These are phyloP conservation scores for Bipolaris gigantea DNA, from an alignment of 2,329 filamentous ascomycete genomes.

Conservation along the genomic window DNA sequence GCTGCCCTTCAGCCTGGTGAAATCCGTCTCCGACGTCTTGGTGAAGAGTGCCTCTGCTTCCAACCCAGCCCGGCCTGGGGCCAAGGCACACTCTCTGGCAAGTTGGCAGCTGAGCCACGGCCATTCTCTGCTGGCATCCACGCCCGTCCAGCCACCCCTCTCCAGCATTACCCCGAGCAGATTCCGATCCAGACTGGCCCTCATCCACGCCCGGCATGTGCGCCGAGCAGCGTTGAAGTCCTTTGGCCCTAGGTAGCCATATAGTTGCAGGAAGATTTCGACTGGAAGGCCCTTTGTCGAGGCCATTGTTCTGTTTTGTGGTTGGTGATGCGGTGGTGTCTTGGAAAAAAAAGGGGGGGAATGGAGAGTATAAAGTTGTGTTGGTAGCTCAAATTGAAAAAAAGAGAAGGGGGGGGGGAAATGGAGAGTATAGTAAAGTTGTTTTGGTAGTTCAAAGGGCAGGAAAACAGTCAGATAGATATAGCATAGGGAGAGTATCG, in stretches of 20 bases:
- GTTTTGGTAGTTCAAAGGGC: too few species aligned
- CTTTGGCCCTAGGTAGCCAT: constrained; percentile 48
- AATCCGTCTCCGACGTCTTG: constrained; percentile 37
- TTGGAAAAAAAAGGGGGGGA: too few species aligned
- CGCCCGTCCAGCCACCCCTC: constrained; percentile 55
- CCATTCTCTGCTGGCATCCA: constrained; percentile 28
- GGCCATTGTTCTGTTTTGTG: too few species aligned
- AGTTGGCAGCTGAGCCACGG: constrained; percentile 52
- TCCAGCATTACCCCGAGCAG: constrained; percentile 59
- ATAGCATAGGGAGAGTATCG: too few species aligned
- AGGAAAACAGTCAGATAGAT: too few species aligned
- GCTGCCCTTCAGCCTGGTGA: constrained; percentile 37
- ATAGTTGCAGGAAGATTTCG: constrained; percentile 56
- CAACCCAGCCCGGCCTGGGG: constrained; percentile 44
- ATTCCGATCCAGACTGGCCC: constrained; percentile 55
- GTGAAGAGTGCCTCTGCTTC: constrained; percentile 15
- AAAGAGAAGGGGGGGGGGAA: too few species aligned
- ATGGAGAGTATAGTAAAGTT: too few species aligned
- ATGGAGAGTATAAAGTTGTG: too few species aligned
- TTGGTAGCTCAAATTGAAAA: too few species aligned
- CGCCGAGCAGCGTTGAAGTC: constrained; percentile 64
- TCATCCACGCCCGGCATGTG: constrained; percentile 63
- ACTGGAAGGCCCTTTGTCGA: constrained; percentile 39
- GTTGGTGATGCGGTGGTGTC: too few species aligned
- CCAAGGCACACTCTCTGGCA: constrained; percentile 55